Evolutionary conservation across 805 yeast species (phyloP).

Genomic region (Kazachstania bromeliacearum): DNA sequence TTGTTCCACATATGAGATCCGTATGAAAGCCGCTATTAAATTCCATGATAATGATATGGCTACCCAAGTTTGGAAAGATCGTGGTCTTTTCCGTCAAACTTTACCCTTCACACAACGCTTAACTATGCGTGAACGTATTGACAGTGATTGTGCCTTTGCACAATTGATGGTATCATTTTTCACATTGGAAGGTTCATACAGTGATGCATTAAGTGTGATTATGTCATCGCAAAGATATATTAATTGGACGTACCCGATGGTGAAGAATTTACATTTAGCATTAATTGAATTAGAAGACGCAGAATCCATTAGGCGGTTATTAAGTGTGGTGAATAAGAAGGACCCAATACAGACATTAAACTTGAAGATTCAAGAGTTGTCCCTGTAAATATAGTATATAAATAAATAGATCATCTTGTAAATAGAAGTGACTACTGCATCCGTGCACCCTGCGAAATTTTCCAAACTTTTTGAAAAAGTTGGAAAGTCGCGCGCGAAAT

Average conservation of each 20-base stretch:
- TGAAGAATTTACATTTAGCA: slow-evolving; percentile 34
- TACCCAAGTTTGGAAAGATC: slow-evolving; percentile 61
- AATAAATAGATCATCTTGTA: background rate
- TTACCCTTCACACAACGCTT: slow-evolving; percentile 37
- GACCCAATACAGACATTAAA: slow-evolving; percentile 14
- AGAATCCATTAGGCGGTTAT: slow-evolving; percentile 24
- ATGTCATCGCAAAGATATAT: slow-evolving; percentile 59
- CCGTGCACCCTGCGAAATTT: no score
- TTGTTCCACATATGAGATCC: slow-evolving; percentile 47
- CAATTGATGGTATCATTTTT: slow-evolving; percentile 55
- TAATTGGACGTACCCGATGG: slow-evolving; percentile 50
- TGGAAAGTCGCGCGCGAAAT: no score
- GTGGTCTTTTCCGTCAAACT: slow-evolving; percentile 64
- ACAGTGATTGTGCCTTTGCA: slow-evolving; percentile 44
- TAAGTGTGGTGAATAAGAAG: slow-evolving; percentile 27
- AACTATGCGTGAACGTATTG: slow-evolving; percentile 38
- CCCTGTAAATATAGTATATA: slow-evolving; percentile 6
- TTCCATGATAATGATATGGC: slow-evolving; percentile 51
- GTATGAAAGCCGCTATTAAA: slow-evolving; percentile 56
- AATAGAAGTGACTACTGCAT: no score
- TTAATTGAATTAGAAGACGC: slow-evolving; percentile 39
- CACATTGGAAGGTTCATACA: slow-evolving; percentile 42
- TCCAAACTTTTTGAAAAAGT: no score
- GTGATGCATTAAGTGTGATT: slow-evolving; percentile 64
- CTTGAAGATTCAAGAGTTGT: slow-evolving; percentile 13